phyloP scores from a whole-genome alignment of 2,329 filamentous ascomycete genomes.

The Elsinoe arachidis region DNA sequence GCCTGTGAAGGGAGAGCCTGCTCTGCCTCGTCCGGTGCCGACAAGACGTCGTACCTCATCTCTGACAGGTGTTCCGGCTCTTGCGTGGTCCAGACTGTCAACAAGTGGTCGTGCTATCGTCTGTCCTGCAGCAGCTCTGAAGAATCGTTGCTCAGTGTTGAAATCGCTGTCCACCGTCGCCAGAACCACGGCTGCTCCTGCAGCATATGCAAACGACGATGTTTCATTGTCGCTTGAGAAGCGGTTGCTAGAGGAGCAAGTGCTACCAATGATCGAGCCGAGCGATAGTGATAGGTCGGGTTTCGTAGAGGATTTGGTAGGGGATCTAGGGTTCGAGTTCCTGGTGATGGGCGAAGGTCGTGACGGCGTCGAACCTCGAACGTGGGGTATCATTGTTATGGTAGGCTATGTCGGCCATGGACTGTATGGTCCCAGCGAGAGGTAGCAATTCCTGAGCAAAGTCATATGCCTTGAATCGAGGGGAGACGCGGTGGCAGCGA shows the following conservation, averaged over 20 bases:
- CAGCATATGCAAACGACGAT: conserved; percentile 74
- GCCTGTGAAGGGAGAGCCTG: conserved; percentile 2
- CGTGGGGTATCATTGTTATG: conserved; percentile 32
- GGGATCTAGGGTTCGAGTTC: conserved; percentile 55
- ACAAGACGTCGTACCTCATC: conserved; percentile 1
- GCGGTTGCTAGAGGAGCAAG: conserved; percentile 71
- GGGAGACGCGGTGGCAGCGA: too few relatives aligned
- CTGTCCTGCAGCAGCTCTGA: conserved; percentile 51
- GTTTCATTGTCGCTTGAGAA: conserved; percentile 72
- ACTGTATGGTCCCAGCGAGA: too few relatives aligned
- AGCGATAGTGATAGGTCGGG: conserved; percentile 55
- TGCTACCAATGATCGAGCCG: conserved; percentile 76
- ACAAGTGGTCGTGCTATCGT: not conserved
- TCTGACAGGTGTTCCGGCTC: conserved; percentile 1
- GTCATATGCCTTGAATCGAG: too few relatives aligned
- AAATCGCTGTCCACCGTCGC: conserved; percentile 64
- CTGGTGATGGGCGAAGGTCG: conserved; percentile 56
- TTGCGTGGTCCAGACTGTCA: not conserved
- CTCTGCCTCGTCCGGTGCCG: not conserved
- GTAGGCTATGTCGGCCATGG: too few relatives aligned
- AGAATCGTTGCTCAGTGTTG: conserved; percentile 70
- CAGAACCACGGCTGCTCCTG: conserved; percentile 87
- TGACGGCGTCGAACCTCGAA: conserved; percentile 54
- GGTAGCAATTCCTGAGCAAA: too few relatives aligned
- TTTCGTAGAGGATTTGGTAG: conserved; percentile 41